A percentile compares a stretch with the other conserved stretches of the same genome.
These are phyloP conservation scores for Cladosporium sp. DNA, from an alignment of 2,329 filamentous ascomycete genomes.

Conservation along the genomic window DNA sequence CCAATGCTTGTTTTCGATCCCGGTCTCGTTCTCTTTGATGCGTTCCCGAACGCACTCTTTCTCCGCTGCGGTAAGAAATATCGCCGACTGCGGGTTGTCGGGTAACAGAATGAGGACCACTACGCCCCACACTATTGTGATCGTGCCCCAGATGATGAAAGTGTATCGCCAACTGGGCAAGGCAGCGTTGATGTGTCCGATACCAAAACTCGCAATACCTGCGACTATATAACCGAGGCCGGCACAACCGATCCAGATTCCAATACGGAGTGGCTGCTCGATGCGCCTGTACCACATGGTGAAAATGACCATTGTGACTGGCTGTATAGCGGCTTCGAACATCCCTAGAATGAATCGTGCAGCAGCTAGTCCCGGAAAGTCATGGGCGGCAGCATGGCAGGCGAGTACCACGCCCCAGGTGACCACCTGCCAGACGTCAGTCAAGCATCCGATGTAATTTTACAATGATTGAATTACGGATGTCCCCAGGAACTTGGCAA, in stretches of 20 bases:
- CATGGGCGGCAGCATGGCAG: slow-evolving; percentile 20
- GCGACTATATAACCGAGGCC: slow-evolving; percentile 44
- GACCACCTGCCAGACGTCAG: slow-evolving; percentile 31
- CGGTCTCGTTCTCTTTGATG: slow-evolving; percentile 43
- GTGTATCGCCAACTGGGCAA: slow-evolving; percentile 44
- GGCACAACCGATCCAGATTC: slow-evolving; percentile 61
- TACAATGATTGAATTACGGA: too few species aligned
- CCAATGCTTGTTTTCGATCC: slow-evolving; percentile 48
- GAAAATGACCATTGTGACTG: slow-evolving; percentile 48
- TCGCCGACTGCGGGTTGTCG: slow-evolving; percentile 29
- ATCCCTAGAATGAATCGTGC: slow-evolving; percentile 29
- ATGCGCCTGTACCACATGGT: slow-evolving; percentile 36
- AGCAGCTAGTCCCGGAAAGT: slow-evolving; percentile 26
- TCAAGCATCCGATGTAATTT: slow-evolving; percentile 54
- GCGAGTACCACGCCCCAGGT: slow-evolving; percentile 51
- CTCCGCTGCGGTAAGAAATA: slow-evolving; percentile 31
- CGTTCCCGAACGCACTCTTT: slow-evolving; percentile 34
- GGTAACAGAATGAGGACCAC: slow-evolving; percentile 52
- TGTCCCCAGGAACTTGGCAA: slow-evolving; percentile 38
- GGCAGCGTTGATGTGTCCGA: slow-evolving; percentile 21
- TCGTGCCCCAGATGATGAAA: slow-evolving; percentile 51
- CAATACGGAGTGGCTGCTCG: slow-evolving; percentile 59
- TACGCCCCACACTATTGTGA: slow-evolving; percentile 50
- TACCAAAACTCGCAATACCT: slow-evolving; percentile 25
- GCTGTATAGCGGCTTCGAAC: slow-evolving; percentile 19